phyloP scores from a whole-genome alignment of 495 filamentous ascomycete species.

The Extremus antarcticus region DNA sequence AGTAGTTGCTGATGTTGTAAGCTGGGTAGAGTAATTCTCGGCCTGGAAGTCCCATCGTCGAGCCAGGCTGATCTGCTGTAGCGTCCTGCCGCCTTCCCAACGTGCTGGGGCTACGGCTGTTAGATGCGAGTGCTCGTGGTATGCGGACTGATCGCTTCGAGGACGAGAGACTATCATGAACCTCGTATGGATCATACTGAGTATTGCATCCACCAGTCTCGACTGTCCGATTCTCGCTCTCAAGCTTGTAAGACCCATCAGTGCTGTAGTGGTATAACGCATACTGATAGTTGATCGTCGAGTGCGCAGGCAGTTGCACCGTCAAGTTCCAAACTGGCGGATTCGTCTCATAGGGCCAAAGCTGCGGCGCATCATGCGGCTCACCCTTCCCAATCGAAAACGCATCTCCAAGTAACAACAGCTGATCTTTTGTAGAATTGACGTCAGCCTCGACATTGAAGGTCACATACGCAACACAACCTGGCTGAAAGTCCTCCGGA shows the following conservation, averaged over 20 bases:
- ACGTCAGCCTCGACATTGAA: conserved; percentile 10
- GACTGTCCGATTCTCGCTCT: conserved; percentile 19
- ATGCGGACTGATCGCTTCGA: neutral
- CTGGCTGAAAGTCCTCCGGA: conserved; percentile 58
- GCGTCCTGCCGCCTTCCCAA: conserved; percentile 1
- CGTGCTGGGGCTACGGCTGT: neutral
- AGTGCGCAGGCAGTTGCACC: conserved; percentile 15
- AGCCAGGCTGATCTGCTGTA: conserved; percentile 15
- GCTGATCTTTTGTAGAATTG: conserved; percentile 16
- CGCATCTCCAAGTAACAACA: conserved; percentile 9
- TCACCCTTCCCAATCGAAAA: conserved; percentile 6
- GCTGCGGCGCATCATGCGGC: neutral
- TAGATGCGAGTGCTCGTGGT: too few species aligned
- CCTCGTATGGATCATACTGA: neutral
- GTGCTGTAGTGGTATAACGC: conserved; percentile 6
- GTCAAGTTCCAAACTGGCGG: conserved; percentile 16
- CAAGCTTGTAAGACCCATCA: conserved; percentile 14
- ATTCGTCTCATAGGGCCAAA: conserved; percentile 4
- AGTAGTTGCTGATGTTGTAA: conserved; percentile 59
- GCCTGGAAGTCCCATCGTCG: conserved; percentile 43
- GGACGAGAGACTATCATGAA: conserved; percentile 9
- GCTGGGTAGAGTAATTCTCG: conserved; percentile 60
- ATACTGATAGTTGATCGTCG: conserved; percentile 13
- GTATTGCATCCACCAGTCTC: conserved; percentile 13
- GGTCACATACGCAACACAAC: conserved; percentile 22